Percentiles rank a stretch among this genome's conserved stretches.
Conservation (phyloP, 2,329 filamentous ascomycete species). For the Biscogniauxia sp. region DNA sequence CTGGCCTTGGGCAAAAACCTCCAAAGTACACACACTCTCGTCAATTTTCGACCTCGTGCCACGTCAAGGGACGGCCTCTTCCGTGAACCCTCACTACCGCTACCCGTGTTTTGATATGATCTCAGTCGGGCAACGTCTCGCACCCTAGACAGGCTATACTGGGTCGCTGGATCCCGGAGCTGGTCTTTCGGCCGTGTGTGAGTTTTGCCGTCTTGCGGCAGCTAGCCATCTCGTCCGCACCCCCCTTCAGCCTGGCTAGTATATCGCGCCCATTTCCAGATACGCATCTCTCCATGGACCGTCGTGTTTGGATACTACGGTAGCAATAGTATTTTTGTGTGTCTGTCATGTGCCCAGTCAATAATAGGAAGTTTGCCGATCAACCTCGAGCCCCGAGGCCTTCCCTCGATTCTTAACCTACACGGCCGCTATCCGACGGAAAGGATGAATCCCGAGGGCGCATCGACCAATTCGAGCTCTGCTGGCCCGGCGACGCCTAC, state of each 20-base stretch:
- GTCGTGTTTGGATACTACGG: slow-evolving; percentile 18
- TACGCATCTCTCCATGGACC: slow-evolving; percentile 18
- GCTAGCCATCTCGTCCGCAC: slow-evolving; percentile 12
- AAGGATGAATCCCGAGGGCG: slow-evolving; percentile 26
- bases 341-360: slow-evolving; percentile 23
- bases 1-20: slow-evolving; percentile 21
- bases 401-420: slow-evolving; percentile 12
- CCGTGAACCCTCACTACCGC: slow-evolving; percentile 11
- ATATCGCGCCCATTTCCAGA: slow-evolving; percentile 14
- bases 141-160: slow-evolving; percentile 13
- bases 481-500: slow-evolving; percentile 32
- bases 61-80: slow-evolving; percentile 15
- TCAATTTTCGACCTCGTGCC: slow-evolving; percentile 22
- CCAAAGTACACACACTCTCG: slow-evolving; percentile 25
- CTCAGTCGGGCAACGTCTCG: slow-evolving; percentile 14
- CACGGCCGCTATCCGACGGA: slow-evolving; percentile 11
- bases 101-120: slow-evolving; percentile 16
- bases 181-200: slow-evolving; percentile 16
- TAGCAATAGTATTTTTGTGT: slow-evolving; percentile 13
- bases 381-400: slow-evolving; percentile 15
- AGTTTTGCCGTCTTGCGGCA: slow-evolving; percentile 21
- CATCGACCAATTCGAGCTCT: slow-evolving; percentile 31
- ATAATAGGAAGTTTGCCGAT: slow-evolving; percentile 16
- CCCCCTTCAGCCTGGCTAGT: slow-evolving; percentile 11
- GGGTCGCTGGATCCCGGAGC: slow-evolving; percentile 17